Evolutionary conservation across 2,329 filamentous ascomycete genomes (phyloP).

Genomic region (Aureobasidium lini): DNA sequence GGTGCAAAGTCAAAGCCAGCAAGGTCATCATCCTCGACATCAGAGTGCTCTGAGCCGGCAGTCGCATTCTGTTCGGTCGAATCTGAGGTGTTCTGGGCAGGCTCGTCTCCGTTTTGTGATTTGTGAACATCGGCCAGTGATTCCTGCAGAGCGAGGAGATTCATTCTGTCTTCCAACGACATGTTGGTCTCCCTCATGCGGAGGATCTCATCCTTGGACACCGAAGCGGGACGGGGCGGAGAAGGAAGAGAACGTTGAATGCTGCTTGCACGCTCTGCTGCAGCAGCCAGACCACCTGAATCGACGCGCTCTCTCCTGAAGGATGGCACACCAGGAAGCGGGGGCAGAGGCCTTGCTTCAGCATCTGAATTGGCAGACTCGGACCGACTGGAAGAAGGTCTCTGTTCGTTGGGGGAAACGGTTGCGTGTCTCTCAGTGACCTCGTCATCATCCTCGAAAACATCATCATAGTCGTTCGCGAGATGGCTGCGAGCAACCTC

Average conservation of each 20-base stretch:
- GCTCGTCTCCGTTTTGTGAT: neutral
- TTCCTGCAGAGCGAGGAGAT: constrained; percentile 61
- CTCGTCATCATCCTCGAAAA: constrained; percentile 44
- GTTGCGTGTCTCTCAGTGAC: constrained; percentile 47
- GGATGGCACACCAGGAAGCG: constrained; percentile 65
- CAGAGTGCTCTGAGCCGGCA: constrained; percentile 27
- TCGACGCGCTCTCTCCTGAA: constrained; percentile 45
- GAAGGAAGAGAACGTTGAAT: constrained; percentile 63
- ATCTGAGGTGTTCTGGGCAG: constrained; percentile 20
- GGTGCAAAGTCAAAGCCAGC: constrained; percentile 43
- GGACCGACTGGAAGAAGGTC: constrained; percentile 54
- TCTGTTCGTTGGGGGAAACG: constrained; percentile 40
- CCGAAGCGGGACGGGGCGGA: constrained; percentile 58
- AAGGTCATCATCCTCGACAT: constrained; percentile 23
- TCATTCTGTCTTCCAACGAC: constrained; percentile 77
- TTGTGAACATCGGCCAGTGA: constrained; percentile 13
- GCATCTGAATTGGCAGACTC: constrained; percentile 71
- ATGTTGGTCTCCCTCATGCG: constrained; percentile 64
- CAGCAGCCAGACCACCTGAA: constrained; percentile 58
- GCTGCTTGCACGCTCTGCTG: constrained; percentile 63
- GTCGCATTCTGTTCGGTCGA: constrained; percentile 18
- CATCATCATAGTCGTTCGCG: constrained; percentile 53
- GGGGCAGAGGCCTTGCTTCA: constrained; percentile 78
- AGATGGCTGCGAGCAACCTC: constrained; percentile 51
- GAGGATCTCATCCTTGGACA: constrained; percentile 70